Evolutionary conservation across 805 yeast species (phyloP).

Genomic region (Myxozyma lipomycoides): DNA sequence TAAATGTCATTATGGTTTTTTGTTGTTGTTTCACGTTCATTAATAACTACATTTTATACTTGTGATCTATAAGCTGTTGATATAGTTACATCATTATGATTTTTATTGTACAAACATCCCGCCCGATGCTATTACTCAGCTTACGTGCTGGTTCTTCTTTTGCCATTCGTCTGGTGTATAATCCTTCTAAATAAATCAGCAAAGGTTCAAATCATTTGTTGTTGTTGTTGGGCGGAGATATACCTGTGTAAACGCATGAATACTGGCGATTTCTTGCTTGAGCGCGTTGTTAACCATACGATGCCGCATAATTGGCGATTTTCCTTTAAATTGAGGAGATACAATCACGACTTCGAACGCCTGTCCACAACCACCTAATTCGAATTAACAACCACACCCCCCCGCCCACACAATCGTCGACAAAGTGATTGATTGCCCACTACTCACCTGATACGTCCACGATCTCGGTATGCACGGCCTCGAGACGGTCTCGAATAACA

Average conservation of each 20-base stretch:
- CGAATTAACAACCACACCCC: neutral
- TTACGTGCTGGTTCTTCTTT: conserved; percentile 6
- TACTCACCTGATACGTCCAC: conserved; percentile 56
- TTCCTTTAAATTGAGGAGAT: conserved; percentile 64
- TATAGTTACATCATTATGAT: conserved; percentile 1
- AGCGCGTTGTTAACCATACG: conserved; percentile 75
- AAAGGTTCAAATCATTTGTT: neutral
- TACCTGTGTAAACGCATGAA: conserved; percentile 95
- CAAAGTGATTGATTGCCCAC: neutral
- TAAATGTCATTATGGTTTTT: too few relatives aligned
- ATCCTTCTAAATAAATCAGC: conserved; percentile 31
- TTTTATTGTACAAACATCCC: neutral
- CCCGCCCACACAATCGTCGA: too few relatives aligned
- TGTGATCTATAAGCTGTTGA: conserved; percentile 1
- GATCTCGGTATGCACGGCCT: conserved; percentile 64
- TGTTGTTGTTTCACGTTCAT: too few relatives aligned
- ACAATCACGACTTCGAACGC: conserved; percentile 93
- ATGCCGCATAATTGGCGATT: conserved; percentile 81
- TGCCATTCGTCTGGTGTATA: conserved; percentile 90
- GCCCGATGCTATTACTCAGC: neutral
- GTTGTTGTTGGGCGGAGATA: conserved; percentile 33
- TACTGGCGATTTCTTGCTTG: conserved; percentile 76
- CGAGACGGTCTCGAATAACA: conserved; percentile 53
- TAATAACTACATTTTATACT: conserved; percentile 5
- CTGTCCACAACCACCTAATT: conserved; percentile 89